A percentile compares a stretch with the other conserved stretches of the same genome.
Evolutionary conservation across 2,329 filamentous ascomycete species (phyloP).

Genomic region (Colletotrichum camelliae): DNA sequence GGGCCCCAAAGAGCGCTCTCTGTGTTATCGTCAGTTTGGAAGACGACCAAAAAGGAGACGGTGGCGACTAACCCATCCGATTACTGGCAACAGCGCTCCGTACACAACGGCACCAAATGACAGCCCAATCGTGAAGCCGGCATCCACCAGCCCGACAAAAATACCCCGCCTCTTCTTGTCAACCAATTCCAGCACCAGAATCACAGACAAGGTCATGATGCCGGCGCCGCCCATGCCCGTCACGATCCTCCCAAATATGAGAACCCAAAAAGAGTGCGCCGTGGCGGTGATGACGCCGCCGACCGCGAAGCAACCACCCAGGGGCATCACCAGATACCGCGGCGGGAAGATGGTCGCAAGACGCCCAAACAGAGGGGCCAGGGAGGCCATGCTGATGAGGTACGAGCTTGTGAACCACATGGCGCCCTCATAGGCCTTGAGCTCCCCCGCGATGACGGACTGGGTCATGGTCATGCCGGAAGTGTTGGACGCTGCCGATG

Average conservation of each 20-base stretch:
- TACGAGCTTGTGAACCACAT: conserved; percentile 86
- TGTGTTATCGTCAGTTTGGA: conserved; percentile 33
- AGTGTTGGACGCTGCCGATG: conserved; percentile 67
- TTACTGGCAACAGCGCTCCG: conserved; percentile 64
- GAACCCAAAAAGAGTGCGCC: conserved; percentile 63
- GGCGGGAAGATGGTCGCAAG: conserved; percentile 78
- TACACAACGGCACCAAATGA: conserved; percentile 74
- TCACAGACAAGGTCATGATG: conserved; percentile 74
- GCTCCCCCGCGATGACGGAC: conserved; percentile 75
- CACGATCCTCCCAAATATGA: conserved; percentile 72
- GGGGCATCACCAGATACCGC: conserved; percentile 66
- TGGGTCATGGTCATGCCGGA: conserved; percentile 84
- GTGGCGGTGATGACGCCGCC: conserved; percentile 71
- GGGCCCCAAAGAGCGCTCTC: conserved; percentile 76
- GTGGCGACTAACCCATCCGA: conserved; percentile 67
- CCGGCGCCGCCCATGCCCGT: conserved; percentile 74
- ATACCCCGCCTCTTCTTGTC: conserved; percentile 71
- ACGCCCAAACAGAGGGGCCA: conserved; percentile 74
- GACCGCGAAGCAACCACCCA: conserved; percentile 61
- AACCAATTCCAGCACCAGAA: conserved; percentile 78
- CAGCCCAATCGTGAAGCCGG: conserved; percentile 74
- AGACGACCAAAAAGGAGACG: too few species aligned
- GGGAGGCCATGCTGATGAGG: conserved; percentile 64
- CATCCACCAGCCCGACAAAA: conserved; percentile 76
- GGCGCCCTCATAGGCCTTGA: conserved; percentile 74